Evolutionary conservation across 2,329 filamentous ascomycete species (phyloP), one percentile per base, ranked within the genome.

Genomic region (Chaetomium sp.): DNA sequence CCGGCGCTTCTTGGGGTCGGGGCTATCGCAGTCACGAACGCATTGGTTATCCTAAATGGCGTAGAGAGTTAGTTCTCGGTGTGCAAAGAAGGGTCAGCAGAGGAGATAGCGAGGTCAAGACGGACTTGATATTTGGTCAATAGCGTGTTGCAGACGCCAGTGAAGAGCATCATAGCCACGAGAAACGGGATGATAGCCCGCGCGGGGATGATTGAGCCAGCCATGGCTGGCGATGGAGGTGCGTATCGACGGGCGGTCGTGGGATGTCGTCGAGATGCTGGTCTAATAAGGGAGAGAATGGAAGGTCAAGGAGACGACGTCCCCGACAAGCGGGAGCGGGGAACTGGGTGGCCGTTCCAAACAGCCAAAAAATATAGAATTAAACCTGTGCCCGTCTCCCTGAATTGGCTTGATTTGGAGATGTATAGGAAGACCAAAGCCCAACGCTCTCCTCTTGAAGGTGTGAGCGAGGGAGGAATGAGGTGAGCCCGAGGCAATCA

Each of bases 101-200:
- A 10, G n/a, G 8, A 19, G 19, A 38, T n/a, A 3, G 5, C n/a
- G 40, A n/a, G 27, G 49, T 51, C 33, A 40, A 43, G 45, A 69
- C 76, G 59, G 72, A 91, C 91, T 77, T 97, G 92, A 68, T 91
- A 96, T 70, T 99, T 99, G 64, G 92, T 96, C 67, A 99, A 79
- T 59, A 99, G 82, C 1, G 94, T 99, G 71, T 99, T 99, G 79
- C 91, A 96, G 59, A 95, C 91, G 60, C 92, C 92, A 32, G 92
- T 96, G 69, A 96, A 75, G 68, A 97, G 79, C 92, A 97, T 97
- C 89, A 96, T 95, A 65, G 80, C 87, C 71, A 97, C 90, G 61
- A 97, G 79, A 68, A 96, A 81, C 40, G 91, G 91, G 58, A 97
- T 82, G 54, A 90, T 69, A 40, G 82, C 81, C 70, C 82, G 83